These are phyloP conservation scores for Apiospora koreana DNA, from an alignment of 2,329 filamentous ascomycete species.

Conservation along the genomic window DNA sequence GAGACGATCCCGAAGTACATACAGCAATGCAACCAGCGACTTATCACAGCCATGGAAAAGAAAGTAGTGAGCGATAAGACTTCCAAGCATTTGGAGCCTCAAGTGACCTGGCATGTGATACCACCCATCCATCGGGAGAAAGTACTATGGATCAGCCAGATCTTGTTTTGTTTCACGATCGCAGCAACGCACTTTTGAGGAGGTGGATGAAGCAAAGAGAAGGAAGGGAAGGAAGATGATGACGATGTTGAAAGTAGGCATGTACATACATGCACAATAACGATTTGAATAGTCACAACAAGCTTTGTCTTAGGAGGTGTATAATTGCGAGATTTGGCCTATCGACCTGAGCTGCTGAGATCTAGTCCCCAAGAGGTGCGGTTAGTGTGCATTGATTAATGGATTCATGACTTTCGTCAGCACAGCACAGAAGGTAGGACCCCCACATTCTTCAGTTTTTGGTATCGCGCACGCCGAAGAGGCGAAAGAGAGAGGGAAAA, in stretches of 20 bases:
- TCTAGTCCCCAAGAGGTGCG: not conserved
- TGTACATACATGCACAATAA: not conserved
- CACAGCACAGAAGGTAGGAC: not conserved
- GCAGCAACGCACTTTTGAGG: not conserved
- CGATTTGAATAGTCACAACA: not conserved
- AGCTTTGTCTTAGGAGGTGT: not conserved
- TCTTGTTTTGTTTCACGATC: not conserved
- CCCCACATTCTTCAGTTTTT: not conserved
- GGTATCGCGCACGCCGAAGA: conserved; percentile 1
- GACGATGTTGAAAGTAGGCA: not conserved
- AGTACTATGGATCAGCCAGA: not conserved
- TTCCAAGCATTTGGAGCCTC: conserved; percentile 6
- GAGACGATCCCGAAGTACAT: not conserved
- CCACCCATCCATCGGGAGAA: not conserved
- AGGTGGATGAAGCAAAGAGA: not conserved
- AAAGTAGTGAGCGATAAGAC: not conserved
- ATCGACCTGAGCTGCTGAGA: not conserved
- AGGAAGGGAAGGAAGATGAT: not conserved
- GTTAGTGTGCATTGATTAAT: not conserved
- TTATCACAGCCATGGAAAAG: not conserved
- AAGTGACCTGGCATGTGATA: not conserved
- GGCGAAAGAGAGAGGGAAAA: not conserved
- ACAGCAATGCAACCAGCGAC: not conserved
- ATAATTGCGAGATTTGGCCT: not conserved
- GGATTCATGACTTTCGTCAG: conserved; percentile 4